Evolutionary conservation across 306 rosid species (phyloP).

Genomic region (Quercus agrifolia): DNA sequence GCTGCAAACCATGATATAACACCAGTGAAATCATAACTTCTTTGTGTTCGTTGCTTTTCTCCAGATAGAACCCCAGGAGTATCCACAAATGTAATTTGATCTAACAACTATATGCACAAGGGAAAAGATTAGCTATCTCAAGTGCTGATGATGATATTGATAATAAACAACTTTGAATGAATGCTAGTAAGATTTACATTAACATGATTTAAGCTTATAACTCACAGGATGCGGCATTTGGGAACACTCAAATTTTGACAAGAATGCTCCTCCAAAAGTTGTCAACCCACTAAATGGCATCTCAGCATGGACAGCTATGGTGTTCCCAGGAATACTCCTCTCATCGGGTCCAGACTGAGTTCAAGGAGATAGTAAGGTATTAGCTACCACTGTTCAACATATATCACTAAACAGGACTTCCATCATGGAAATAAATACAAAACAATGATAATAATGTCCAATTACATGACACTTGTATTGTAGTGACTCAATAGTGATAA

Average conservation of each 20-base stretch:
- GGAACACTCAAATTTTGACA: slow-evolving; percentile 89
- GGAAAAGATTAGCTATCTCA: not conserved
- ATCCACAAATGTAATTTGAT: slow-evolving; percentile 82
- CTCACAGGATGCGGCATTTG: slow-evolving; percentile 97
- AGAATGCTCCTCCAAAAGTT: slow-evolving; percentile 83
- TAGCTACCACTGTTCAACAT: not conserved
- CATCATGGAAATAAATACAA: not conserved
- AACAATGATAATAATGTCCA: not conserved
- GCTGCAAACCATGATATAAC: slow-evolving; percentile 98
- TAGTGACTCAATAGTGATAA: not conserved
- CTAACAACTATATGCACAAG: slow-evolving; percentile 47
- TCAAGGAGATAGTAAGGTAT: slow-evolving; percentile 13
- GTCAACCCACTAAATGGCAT: slow-evolving; percentile 88
- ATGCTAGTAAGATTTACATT: not conserved
- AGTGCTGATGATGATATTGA: not conserved
- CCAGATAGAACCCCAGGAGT: slow-evolving; percentile 98
- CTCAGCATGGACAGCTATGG: slow-evolving; percentile 88
- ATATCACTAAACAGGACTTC: not conserved
- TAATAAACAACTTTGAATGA: not conserved
- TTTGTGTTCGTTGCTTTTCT: slow-evolving; percentile 93
- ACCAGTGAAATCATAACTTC: slow-evolving; percentile 95
- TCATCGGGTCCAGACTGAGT: slow-evolving; percentile 89
- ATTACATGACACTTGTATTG: not conserved
- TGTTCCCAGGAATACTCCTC: slow-evolving; percentile 95
- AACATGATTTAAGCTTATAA: slow-evolving; percentile 18